Base-by-base conservation (phyloP, 176 grass and related monocot species). In the Tillandsia leiboldiana region DNA sequence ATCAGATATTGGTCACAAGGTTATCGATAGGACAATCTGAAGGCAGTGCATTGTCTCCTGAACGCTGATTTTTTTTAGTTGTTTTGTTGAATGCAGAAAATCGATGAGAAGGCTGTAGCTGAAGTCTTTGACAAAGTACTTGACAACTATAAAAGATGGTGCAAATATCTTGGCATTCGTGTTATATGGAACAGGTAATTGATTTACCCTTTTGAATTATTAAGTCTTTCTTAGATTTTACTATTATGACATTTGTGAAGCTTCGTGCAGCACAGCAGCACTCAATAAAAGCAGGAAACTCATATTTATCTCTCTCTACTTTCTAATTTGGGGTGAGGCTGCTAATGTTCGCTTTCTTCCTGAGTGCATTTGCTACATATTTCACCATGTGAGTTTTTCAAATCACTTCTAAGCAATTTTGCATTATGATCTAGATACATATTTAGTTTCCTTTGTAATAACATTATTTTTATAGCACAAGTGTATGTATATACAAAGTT, bases 111-210 rank as follows among this genome's bases (percentile, higher is more conserved):
- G 71, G 86, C 79, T 75, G 79, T 97, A 49, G 85, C 83, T 64
- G 86, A 97, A 79, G 82, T 92, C 71, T 92, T 92, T 70, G 48
- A 67, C 70, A 92, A 92, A 87, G 94, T 97, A 74, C 70, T 97
- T 48, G 94, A 97, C 64, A 97, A 97, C 62, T 97, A 97, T 75
- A 97, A 92, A 64, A 90, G 85, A 64, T 97, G 94, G 89, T 97
- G 94, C 50, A 85, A 74, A 53, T 92, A 92, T 71, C 78, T 97
- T 69, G 72, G 89, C 14, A 77, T 83, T 61, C 94, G 89, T 50
- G 83, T 97, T 70, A 89, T 82, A 49, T 92, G 94, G 94, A 92
- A 91, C 66, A 92, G 94, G 89, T 97, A 24, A 11, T 50, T 8
- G 76, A 77, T 70, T 61, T 58, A 7, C 53, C 7, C 3, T 48